Conservation (phyloP, 1,284 basidiomycete species). For the Pseudozyma hubeiensis region DNA sequence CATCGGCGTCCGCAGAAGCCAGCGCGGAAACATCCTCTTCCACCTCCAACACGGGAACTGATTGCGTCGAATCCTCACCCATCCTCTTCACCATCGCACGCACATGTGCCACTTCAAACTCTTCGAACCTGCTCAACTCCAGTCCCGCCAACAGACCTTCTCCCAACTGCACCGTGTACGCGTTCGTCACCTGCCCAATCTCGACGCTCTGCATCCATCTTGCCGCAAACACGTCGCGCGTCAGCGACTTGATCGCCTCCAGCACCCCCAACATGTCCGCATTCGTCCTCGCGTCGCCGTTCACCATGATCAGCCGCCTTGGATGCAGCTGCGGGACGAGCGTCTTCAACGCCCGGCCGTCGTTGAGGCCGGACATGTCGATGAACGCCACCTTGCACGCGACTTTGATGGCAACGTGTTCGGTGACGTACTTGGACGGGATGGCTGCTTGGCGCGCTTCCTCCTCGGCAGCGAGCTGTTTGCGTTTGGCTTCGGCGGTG, state of each 20-base stretch:
- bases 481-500: conserved; percentile 75
- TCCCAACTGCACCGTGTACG: conserved; percentile 91
- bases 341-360: conserved; percentile 94
- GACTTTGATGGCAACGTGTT: conserved; percentile 80
- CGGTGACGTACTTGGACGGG: conserved; percentile 89
- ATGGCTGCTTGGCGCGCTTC: conserved; percentile 73
- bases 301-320: conserved; percentile 71
- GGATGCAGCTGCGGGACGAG: conserved; percentile 97
- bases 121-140: conserved; percentile 94
- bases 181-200: conserved; percentile 95
- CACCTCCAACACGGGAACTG: conserved; percentile 21
- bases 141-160: conserved; percentile 84
- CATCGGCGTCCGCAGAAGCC: conserved; percentile 3
- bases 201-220: conserved; percentile 79
- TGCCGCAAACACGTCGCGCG: conserved; percentile 88
- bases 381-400: conserved; percentile 88
- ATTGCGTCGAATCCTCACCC: neutral
- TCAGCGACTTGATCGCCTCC: conserved; percentile 73
- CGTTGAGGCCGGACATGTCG: conserved; percentile 94
- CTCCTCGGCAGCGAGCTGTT: conserved; percentile 69
- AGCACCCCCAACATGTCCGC: conserved; percentile 38
- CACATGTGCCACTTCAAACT: conserved; percentile 43
- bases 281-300: conserved; percentile 46
- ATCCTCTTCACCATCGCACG: conserved; percentile 9
- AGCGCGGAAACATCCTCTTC: neutral